Evolutionary conservation across 2,329 filamentous ascomycete genomes (phyloP), one percentile per base, ranked within the genome.

Genomic region (Claviceps cyperi): DNA sequence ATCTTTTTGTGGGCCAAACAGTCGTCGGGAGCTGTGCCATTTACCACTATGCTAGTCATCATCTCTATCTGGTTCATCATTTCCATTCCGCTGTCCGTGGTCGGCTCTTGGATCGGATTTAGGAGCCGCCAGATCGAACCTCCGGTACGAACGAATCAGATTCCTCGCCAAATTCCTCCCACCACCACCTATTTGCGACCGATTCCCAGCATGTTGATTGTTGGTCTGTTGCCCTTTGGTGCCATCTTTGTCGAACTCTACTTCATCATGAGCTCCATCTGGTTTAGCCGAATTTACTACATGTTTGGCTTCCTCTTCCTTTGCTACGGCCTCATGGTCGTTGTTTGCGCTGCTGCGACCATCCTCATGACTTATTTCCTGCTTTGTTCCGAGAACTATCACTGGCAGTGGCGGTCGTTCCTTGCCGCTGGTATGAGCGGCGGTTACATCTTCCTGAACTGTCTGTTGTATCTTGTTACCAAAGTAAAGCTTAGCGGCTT

Each of bases 271-370:
- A 94, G 84, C 69, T 94, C 87, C 24, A 91, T 98, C 64, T 98
- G 92, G 92, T 95, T 94, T 69, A 91, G 84, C 72, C 88, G 92
- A 69, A 92, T 98, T 57, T 98, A 98, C 75, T 98, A 98, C 77
- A 98, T 98, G 92, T 98, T 98, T 61, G 92, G 92, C 21, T 98
- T 98, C 76, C 73, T 98, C 37, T 98, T 98, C 75, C 77, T 98
- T 51, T 96, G 90, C 75, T 98, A 95, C 62, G 90, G 86, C 11
- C 78, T 98, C 47, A 96, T 98, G 89, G 88, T 97, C 59, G 85
- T 95, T 59, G 97, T 92, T 1, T 89, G 85, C 52, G 91, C 91
- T 0, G 84, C 90, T 1, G 91, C 94, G 40, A 97, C 92, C 1
- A 83, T 97, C 8, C 73, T 98, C 17, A 83, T 97, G 76, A 86